A percentile compares a stretch with the other conserved stretches of the same genome.
Evolutionary conservation across 148 eudicot species (phyloP).

Genomic region (Simmondsia chinensis): DNA sequence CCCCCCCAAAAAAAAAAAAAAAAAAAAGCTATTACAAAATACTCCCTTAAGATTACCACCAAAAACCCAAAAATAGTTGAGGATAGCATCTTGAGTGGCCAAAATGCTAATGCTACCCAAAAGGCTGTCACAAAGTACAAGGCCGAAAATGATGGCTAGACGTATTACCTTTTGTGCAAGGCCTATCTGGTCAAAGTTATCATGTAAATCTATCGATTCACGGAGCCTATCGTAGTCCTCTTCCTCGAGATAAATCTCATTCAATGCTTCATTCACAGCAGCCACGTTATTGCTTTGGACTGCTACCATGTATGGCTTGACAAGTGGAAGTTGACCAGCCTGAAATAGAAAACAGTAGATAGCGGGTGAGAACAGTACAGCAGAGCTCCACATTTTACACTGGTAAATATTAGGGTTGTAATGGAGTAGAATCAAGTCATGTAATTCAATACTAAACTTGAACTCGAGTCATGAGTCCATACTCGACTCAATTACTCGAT

Average conservation of each 20-base stretch:
- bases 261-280: slow-evolving; percentile 95
- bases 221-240: slow-evolving; percentile 95
- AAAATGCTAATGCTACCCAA: background rate
- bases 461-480: too few species aligned
- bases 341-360: slow-evolving; percentile 15
- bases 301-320: slow-evolving; percentile 97
- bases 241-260: slow-evolving; percentile 95
- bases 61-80: too few species aligned
- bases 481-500: too few species aligned
- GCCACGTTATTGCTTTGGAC: slow-evolving; percentile 94
- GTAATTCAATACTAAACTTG: too few species aligned
- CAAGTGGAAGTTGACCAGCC: slow-evolving; percentile 95
- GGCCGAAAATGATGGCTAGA: background rate
- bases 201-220: slow-evolving; percentile 87
- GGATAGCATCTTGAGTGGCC: too few species aligned
- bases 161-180: slow-evolving; percentile 78
- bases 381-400: background rate
- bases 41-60: too few species aligned
- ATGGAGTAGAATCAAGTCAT: too few species aligned
- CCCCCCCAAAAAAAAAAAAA: too few species aligned
- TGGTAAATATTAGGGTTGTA: background rate
- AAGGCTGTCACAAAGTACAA: background rate
- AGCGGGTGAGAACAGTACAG: background rate
- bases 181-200: slow-evolving; percentile 96
- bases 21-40: too few species aligned